These are phyloP conservation scores for Coemansia sp. DNA, from an alignment of 192 early-diverging fungal genomes.

Conservation along the genomic window DNA sequence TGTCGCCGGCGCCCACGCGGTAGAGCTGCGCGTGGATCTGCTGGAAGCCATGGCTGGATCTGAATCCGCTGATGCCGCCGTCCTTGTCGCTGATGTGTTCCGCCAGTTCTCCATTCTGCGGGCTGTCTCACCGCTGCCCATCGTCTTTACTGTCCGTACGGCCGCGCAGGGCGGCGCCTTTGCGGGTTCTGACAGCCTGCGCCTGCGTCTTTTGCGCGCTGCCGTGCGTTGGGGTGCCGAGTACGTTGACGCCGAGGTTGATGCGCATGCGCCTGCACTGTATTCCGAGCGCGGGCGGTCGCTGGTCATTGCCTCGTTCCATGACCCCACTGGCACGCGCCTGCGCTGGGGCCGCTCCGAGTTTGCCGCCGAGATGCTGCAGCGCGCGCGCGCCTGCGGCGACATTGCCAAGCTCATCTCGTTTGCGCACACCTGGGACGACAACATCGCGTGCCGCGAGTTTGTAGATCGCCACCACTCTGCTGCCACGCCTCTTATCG, in stretches of 20 bases:
- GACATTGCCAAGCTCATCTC: constrained; percentile 95
- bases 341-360: constrained; percentile 42
- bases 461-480: constrained; percentile 58
- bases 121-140: constrained; percentile 62
- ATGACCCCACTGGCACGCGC: constrained; percentile 63
- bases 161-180: constrained; percentile 83
- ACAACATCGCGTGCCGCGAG: constrained; percentile 75
- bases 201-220: constrained; percentile 60
- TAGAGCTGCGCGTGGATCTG: constrained; percentile 92
- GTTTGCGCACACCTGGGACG: constrained; percentile 62
- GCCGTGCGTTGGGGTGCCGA: constrained; percentile 88
- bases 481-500: constrained; percentile 66
- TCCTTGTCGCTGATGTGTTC: constrained; percentile 55
- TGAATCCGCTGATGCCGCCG: constrained; percentile 8
- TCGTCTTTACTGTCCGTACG: constrained; percentile 92
- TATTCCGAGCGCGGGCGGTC: constrained; percentile 48
- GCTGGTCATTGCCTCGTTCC: constrained; percentile 83
- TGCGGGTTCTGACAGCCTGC: constrained; percentile 55
- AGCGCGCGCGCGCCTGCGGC: constrained; percentile 55
- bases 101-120: constrained; percentile 77
- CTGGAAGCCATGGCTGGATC: constrained; percentile 47
- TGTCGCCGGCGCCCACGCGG: constrained; percentile 76
- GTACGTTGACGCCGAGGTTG: constrained; percentile 85
- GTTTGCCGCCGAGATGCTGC: constrained; percentile 40
- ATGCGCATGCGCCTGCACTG: constrained; percentile 2